phyloP scores from a whole-genome alignment of 2,329 filamentous ascomycete species.

The Phaeosphaeria sp. region DNA sequence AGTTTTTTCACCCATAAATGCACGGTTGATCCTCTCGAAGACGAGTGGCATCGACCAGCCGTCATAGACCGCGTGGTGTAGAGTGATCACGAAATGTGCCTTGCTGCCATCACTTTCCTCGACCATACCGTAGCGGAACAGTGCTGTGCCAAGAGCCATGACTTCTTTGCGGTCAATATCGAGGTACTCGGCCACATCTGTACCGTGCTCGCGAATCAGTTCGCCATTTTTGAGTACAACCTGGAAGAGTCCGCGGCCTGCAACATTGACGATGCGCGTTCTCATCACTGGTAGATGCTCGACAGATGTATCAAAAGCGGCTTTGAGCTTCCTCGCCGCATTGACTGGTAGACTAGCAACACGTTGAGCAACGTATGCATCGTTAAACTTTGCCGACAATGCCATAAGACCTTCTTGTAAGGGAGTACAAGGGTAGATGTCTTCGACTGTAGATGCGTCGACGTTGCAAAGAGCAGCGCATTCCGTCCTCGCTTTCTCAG shows the following conservation, averaged over 20 bases:
- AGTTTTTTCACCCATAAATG: slow-evolving; percentile 36
- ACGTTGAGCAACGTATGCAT: slow-evolving; percentile 50
- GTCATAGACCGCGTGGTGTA: slow-evolving; percentile 62
- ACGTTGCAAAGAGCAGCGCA: slow-evolving; percentile 45
- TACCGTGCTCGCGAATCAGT: slow-evolving; percentile 37
- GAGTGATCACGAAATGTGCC: slow-evolving; percentile 56
- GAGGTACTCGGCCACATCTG: slow-evolving; percentile 43
- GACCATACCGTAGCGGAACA: slow-evolving; percentile 49
- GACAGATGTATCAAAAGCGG: slow-evolving; percentile 47
- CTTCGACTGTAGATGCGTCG: slow-evolving; percentile 37
- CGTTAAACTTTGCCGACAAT: slow-evolving; percentile 44
- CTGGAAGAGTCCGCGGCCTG: slow-evolving; percentile 47
- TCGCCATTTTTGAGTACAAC: slow-evolving; percentile 44
- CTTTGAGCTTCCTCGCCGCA: slow-evolving; percentile 39
- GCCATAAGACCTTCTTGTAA: slow-evolving; percentile 52
- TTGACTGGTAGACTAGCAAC: slow-evolving; percentile 42
- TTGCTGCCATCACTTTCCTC: slow-evolving; percentile 26
- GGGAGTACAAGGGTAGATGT: slow-evolving; percentile 53
- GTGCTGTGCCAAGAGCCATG: slow-evolving; percentile 50
- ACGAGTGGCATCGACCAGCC: slow-evolving; percentile 53
- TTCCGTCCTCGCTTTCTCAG: slow-evolving; percentile 45
- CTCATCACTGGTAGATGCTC: slow-evolving; percentile 46
- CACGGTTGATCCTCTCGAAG: slow-evolving; percentile 42
- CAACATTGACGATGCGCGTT: slow-evolving; percentile 49
- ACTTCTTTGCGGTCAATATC: slow-evolving; percentile 38